Evolutionary conservation across 495 filamentous ascomycete species (phyloP).

Genomic region (Haplographium delicatum): DNA sequence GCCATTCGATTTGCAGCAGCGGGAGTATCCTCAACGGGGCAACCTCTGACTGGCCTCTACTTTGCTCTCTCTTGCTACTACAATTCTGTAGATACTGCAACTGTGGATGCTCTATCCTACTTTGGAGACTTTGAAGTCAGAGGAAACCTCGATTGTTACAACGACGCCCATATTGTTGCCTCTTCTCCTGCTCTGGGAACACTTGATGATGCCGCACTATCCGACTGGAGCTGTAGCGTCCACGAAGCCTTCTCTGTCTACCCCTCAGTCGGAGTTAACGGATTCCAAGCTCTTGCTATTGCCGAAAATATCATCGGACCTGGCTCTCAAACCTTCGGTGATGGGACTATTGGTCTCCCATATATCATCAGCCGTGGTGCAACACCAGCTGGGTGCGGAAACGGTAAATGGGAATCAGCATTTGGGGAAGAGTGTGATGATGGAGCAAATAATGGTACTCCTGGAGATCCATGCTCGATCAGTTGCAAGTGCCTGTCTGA

Average conservation of each 20-base stretch:
- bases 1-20: conserved; percentile 33
- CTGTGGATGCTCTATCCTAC: conserved; percentile 37
- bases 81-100: conserved; percentile 22
- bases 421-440: conserved; percentile 44
- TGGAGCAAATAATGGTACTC: conserved; percentile 30
- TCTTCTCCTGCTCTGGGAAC: conserved; percentile 32
- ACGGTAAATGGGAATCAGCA: conserved; percentile 35
- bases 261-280: conserved; percentile 32
- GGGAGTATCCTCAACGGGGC: conserved; percentile 18
- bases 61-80: conserved; percentile 30
- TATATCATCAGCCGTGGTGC: conserved; percentile 47
- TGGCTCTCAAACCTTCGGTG: conserved; percentile 36
- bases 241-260: conserved; percentile 43
- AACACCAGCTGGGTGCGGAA: conserved; percentile 41
- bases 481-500: conserved; percentile 36
- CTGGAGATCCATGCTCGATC: conserved; percentile 36
- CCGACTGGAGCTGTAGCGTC: conserved; percentile 43
- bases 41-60: conserved; percentile 34
- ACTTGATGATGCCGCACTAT: conserved; percentile 37
- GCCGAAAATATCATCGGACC: conserved; percentile 35
- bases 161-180: conserved; percentile 44
- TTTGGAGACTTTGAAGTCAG: conserved; percentile 40
- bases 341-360: conserved; percentile 38
- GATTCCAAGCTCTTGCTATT: conserved; percentile 43
- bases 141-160: conserved; percentile 37